Base-by-base conservation (phyloP, 2,329 filamentous ascomycete genomes). In the Stemphylium vesicarium region DNA sequence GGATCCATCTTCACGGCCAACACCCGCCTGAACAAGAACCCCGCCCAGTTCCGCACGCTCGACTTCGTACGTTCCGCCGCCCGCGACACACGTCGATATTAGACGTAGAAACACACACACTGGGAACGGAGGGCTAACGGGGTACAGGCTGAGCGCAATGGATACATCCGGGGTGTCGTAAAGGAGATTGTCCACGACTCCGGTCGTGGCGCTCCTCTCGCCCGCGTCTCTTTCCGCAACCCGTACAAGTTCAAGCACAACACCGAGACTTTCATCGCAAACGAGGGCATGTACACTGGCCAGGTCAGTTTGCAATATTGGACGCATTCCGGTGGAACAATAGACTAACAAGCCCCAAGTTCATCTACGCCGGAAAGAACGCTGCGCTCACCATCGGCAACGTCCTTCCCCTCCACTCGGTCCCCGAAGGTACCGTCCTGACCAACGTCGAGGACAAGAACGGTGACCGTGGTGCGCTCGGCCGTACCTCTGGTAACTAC, bases 331-430 rank as follows among this genome's bases (percentile, higher is more conserved):
- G 16, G 22, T 35, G 37, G 53, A 50, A 51, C 8, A 44, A 16
- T 3, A 15, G 47, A 53, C 67, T 72, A 53, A 72, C 67, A 60
- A 40, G 40, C 33, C 22, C 36, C 45, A 60, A 74, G 72, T 99
- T 99, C 88, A 92, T 99, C 89, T 99, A 99, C 84, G 95, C 94
- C 79, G 95, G 95, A 80, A 99, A 99, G 92, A 95, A 96, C 84
- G 95, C 95, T 76, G 85, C 89, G 70, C 88, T 99, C 78, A 98
- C 91, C 77, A 89, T 99, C 81, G 95, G 95, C 82, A 99, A 99
- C 87, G 83, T 99, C 79, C 91, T 99, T 64, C 95, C 95, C 69
- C 88, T 99, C 73, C 87, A 88, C 78, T 92, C 91, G 78, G 90
- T 98, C 80, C 95, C 95, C 71, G 95, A 99, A 87, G 95, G 95